Evolutionary conservation across 2,329 filamentous ascomycete genomes (phyloP), one percentile per base, ranked within the genome.

Genomic region (Didymella segeticola): DNA sequence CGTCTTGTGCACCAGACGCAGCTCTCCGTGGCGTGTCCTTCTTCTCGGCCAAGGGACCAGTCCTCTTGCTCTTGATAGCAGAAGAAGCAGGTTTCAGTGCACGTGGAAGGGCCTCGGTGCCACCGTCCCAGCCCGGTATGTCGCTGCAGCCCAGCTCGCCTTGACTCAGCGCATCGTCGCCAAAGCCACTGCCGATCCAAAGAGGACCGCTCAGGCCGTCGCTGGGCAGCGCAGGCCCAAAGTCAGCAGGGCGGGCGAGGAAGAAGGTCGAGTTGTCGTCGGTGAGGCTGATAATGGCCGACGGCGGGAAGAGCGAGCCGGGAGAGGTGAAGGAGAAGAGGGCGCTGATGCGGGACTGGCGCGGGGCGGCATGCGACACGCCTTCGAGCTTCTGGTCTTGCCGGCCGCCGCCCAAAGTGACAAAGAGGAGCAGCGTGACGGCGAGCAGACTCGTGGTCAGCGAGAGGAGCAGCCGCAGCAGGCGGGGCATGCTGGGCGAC

Each of bases 201-300:
- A 99, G 79, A 71, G 93, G 89, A 14, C 92, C 93, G 69, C 90
- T 96, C 60, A 98, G 77, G 22, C 95, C 93, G 53, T 84, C 86
- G 11, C 80, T 75, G 0, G 90, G 90, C 31, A 99, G 79, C 31
- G 84, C 78, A 4, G 95, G 91, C 0, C 95, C 95, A 77, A 98
- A 99, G 31, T 91, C 93, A 47, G 95, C 95, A 55, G 95, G 95
- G 42, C 95, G 84, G 36, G 95, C 93, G 49, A 96, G 83, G 78
- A 99, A 99, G 64, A 96, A 96, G 11, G 95, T 99, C 63, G 91
- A 96, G 76, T 99, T 99, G 77, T 99, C 95, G 75, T 98, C 92
- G 69, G 93, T 96, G 57, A 99, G 83, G 74, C 91, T 96, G 72
- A 99, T 97, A 67, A 96, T 90, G 41, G 95, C 95, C 61, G 95